Conservation (phyloP, 2,329 filamentous ascomycete species). For the Hypoxylon sp. region DNA sequence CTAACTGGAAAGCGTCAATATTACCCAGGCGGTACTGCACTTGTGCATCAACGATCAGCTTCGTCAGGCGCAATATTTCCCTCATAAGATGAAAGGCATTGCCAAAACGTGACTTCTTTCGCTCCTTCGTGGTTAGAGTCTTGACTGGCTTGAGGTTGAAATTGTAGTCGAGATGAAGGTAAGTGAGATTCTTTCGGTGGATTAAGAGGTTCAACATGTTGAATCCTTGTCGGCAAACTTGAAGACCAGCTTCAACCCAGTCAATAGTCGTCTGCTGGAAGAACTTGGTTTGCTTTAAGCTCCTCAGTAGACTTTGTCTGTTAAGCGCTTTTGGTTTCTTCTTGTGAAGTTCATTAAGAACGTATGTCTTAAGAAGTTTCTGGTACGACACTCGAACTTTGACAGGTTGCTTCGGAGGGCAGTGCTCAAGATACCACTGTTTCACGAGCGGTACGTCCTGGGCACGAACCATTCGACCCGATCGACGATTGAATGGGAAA, state of each 20-base stretch:
- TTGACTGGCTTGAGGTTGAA: constrained; percentile 99
- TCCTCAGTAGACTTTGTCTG: constrained; percentile 90
- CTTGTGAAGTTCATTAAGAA: constrained; percentile 96
- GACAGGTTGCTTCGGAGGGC: constrained; percentile 86
- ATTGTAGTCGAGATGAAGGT: constrained; percentile 98
- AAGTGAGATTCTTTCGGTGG: constrained; percentile 97
- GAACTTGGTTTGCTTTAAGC: constrained; percentile 96
- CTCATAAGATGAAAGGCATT: constrained; percentile 99
- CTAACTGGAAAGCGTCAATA: constrained; percentile 98
- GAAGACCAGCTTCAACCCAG: constrained; percentile 98
- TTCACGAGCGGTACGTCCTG: constrained; percentile 98
- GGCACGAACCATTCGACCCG: constrained; percentile 94
- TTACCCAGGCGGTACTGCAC: constrained; percentile 98
- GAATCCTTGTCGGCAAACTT: constrained; percentile 97
- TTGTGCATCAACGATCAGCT: constrained; percentile 97
- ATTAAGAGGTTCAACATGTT: constrained; percentile 99
- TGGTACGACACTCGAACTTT: constrained; percentile 99
- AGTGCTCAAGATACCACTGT: constrained; percentile 98
- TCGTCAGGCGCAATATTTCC: constrained; percentile 94
- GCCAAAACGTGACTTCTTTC: constrained; percentile 98
- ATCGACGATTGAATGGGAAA: constrained; percentile 93
- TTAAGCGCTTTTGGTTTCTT: constrained; percentile 95
- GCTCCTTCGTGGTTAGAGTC: constrained; percentile 97
- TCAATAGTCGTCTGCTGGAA: constrained; percentile 99
- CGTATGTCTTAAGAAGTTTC: constrained; percentile 95